Base-by-base conservation (phyloP, 1,139 yeast species). In the Hanseniaspora sp. region DNA sequence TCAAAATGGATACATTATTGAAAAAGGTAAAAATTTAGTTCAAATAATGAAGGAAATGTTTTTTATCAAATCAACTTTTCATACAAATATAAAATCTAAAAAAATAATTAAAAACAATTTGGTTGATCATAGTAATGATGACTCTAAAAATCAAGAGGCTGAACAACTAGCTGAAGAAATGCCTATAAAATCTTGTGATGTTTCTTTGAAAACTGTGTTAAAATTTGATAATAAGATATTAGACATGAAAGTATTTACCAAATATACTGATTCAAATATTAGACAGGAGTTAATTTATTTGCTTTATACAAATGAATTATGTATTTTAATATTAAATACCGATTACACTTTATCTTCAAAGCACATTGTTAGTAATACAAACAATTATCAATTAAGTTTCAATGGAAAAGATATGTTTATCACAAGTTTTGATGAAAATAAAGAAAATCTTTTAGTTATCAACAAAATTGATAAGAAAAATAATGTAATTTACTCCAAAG, bases 1-100 rank as follows among this genome's bases (percentile, higher is more conserved):
- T 28, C 81, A 77, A 59, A 75, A 74, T 60, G 80, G 80, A 0
- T 67, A 67, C 34, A 74, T 75, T 1, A 58, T 70, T 28, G 64
- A 65, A 37, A 67, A 63, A 41, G 69, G 66, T 29, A 59, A 58
- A 43, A 60, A 67, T 7, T 62, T 70, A 53, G 62, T 71, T 39
- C 67, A 65, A 44, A 59, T 65, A 49, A 47, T 53, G 55, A 53
- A 53, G 17, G 47, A 48, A 37, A 54, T 30, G 57, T 58, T 37
- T 18, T 62, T 47, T 33, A 43, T 53, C 8, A 46, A 48, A 34
- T 44, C 54, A 9, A 30, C 41, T 5, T 51, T 51, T 33, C 37
- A 38, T 23, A 51, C 30, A 17, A 44, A n/a, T 1, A 30, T 2
- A 5, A 37, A 33, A 15, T 6, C 12, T 5, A 51, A 39, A 12